Conservation (phyloP, 495 filamentous ascomycete genomes). For the Xylaria cubensis region DNA sequence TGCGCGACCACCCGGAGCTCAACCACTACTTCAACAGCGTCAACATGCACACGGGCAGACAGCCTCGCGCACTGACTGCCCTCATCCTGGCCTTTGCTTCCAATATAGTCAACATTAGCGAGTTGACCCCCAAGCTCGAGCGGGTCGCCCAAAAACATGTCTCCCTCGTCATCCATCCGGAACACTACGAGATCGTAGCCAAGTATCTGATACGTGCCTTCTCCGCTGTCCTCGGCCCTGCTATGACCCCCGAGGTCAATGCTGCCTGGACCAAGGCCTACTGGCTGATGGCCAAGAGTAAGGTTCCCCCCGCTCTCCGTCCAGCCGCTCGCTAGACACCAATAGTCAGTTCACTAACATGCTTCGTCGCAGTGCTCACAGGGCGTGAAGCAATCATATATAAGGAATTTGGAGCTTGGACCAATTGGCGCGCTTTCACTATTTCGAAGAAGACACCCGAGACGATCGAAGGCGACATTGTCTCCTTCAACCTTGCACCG, state of each 20-base stretch:
- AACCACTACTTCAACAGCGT: conserved; percentile 73
- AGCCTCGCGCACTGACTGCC: conserved; percentile 68
- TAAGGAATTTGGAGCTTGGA: conserved; percentile 62
- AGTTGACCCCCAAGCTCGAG: conserved; percentile 68
- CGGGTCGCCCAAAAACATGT: conserved; percentile 78
- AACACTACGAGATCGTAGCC: conserved; percentile 73
- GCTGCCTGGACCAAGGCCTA: conserved; percentile 69
- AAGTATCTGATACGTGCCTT: conserved; percentile 71
- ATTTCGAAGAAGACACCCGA: conserved; percentile 66
- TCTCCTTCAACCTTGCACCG: conserved; percentile 72
- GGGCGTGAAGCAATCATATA: conserved; percentile 66
- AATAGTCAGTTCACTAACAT: neutral
- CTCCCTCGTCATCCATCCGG: conserved; percentile 70
- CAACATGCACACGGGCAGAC: conserved; percentile 72
- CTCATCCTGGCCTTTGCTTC: conserved; percentile 72
- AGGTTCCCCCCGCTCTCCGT: neutral
- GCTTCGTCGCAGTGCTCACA: conserved; percentile 58
- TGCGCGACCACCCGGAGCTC: conserved; percentile 67
- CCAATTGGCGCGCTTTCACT: conserved; percentile 69
- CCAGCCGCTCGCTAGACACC: neutral
- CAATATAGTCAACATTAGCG: conserved; percentile 73
- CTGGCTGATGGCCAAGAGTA: conserved; percentile 63
- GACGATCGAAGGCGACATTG: conserved; percentile 55
- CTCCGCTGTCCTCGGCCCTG: conserved; percentile 68
- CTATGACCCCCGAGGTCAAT: conserved; percentile 68